Evolutionary conservation across 768 basidiomycete species (phyloP), one percentile per base, ranked within the genome.

Genomic region (Amanita jacksonii): DNA sequence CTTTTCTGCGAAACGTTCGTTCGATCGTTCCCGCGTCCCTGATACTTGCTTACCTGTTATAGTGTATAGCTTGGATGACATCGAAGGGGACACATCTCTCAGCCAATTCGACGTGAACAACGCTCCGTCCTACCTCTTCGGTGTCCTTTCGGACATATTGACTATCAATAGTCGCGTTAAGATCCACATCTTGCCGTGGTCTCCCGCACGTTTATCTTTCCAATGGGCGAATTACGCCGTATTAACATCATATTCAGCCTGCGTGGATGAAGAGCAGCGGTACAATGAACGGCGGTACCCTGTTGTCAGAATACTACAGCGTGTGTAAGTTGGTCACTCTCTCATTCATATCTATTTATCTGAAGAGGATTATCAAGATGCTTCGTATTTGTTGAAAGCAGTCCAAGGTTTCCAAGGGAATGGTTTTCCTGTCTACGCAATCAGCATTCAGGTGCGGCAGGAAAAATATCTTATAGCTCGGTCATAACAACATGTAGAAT

Each of bases 191-290:
- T 41, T 81, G 12, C 80, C 85, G 4, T 87, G 85, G 85, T 84
- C 82, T 20, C 81, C 83, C 2, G 84, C 84, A 55, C 49, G 73
- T 62, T 19, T 5, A 5, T 15, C 23, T 38, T 30, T 35, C 7
- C 22, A 5, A 8, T 7, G 8, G 4, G n/a, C 23, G 13, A 13
- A 13, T 15, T n/a, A 16, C 19, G 3, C 12, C 23, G 23, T 5
- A 20, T 28, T 38, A 25, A 4, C 5, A 23, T 32, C 12, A 25
- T 18, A 35, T 47, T 31, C 45, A 85, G 82, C 85, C 85, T 8
- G 80, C 64, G 3, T 88, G 85, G 85, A 85, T 85, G 82, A 87
- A 87, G 59, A 65, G 62, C 38, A 76, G 70, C 45, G 69, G 69
- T 3, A 73, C 73, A 0, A 84, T 85, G 79, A 67, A 76, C 20